Evolutionary conservation across 179 eudicot species (phyloP), one percentile per base, ranked within the genome.

Genomic region (Nepenthes alata): DNA sequence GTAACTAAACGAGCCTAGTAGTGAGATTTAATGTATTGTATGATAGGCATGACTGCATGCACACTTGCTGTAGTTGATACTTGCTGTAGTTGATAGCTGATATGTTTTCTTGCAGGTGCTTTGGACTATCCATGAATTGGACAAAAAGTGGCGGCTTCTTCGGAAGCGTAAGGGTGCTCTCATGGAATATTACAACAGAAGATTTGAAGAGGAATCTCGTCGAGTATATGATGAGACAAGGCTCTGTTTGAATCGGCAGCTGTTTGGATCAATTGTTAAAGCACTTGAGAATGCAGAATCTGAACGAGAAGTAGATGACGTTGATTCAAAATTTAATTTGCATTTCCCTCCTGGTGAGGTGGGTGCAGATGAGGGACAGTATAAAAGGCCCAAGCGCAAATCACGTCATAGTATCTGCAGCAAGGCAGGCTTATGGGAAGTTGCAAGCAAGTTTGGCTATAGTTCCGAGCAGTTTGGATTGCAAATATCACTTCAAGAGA

Each of bases 341-440:
- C 99, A 95, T 69, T 95, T 95, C 51, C 97, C 99, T 15, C 85
- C 96, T 1, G 96, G 97, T 6, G 99, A 91, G 76, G 84, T 82
- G 62, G 96, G 89, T 48, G 80, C 71, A 10, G 95, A 85, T 76
- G 97, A 87, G 73, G 99, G 97, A 16, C 81, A 78, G 59, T 83
- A 66, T 70, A 91, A 83, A 81, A 88, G 91, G 68, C 99, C 99
- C 36, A 87, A 83, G 76, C 76, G 97, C 71, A 91, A 78, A 65
- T 95, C 99, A 53, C 78, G 65, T 7, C 91, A 95, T 52, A 79
- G 86, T 67, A 68, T 74, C 48, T 85, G 97, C 77, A 85, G 85
- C 41, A 91, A 95, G 75, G 86, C 97, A 81, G 96, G 99, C 62
- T 72, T 95, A 13, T 90, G 99, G 99, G 95, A 87, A 81, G 95